Evolutionary conservation across 2,329 filamentous ascomycete genomes (phyloP), one percentile per base, ranked within the genome.

Genomic region (Claviceps spartinae): DNA sequence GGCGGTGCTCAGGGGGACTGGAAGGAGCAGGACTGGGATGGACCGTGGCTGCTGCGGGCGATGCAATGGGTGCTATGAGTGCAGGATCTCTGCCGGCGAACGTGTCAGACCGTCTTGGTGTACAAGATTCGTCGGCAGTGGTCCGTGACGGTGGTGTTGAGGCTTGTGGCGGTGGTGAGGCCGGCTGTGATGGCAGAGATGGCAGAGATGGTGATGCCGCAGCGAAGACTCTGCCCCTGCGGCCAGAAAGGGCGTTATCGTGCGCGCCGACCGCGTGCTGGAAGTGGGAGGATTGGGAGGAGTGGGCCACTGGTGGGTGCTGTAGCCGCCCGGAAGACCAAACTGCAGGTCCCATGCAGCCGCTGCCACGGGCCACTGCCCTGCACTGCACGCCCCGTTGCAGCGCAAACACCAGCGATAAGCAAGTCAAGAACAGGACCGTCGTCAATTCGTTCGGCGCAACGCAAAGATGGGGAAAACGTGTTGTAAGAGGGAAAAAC

Each of bases 1-100:
- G 71, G 72, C 70, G 67, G 69, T 70, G 68, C 62, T 61, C 58
- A 55, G 54, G 55, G 56, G 54, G 5, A 4, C 11, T n/a, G 24
- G 43, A 45, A 38, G 34, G 20, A 30, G 7, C 34, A 20, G 30
- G 37, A 37, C 26, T 24, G 16, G 43, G 36, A 22, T 43, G 4
- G 51, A 20, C n/a, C 5, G 6, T 22, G 34, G 41, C 36, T 24
- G 51, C 34, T 24, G n/a, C 8, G 34, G 41, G 18, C 5, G 4
- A 13, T 14, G 20, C 4, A 14, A 43, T 43, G 41, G 30, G 30
- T 34, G 30, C 30, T 34, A 9, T 34, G 3, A 34, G 30, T 34
- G 26, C 18, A 18, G 36, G 14, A n/a, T 36, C 20, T 11, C 30
- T n/a, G 22, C 13, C 24, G 9, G 20, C 14, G 4, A 34, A n/a